phyloP scores from a whole-genome alignment of 345 rosid genomes.

The Eucalyptus dawsonii region DNA sequence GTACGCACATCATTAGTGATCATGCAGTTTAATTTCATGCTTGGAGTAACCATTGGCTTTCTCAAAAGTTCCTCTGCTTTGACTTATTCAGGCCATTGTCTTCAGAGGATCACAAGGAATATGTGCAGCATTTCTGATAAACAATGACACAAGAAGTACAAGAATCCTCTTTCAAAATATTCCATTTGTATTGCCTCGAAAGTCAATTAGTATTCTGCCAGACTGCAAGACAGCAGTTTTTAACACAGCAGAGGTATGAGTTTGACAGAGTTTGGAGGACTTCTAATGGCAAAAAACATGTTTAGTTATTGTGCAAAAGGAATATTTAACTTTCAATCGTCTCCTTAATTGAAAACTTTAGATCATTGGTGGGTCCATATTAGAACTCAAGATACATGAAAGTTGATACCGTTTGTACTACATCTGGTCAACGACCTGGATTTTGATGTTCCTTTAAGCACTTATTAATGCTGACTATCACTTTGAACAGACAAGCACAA shows the following conservation, averaged over 20 bases:
- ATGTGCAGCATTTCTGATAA: conserved; percentile 68
- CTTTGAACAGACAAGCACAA: conserved; percentile 36
- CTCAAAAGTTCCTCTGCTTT: not conserved
- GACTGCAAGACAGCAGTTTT: conserved; percentile 63
- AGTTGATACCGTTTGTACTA: not conserved
- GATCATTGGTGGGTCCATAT: not conserved
- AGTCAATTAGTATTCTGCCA: conserved; percentile 60
- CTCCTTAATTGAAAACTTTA: not conserved
- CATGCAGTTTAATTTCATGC: not conserved
- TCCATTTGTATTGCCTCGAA: conserved; percentile 40
- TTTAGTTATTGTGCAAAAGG: not conserved
- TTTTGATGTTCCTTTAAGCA: not conserved
- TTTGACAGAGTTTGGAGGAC: not conserved
- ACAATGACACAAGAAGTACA: conserved; percentile 15
- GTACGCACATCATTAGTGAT: conserved; percentile 19
- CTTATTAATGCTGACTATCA: not conserved
- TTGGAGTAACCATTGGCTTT: not conserved
- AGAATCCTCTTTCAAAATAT: conserved; percentile 29
- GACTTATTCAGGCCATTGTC: conserved; percentile 46
- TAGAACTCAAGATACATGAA: not conserved
- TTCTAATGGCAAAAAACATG: not conserved
- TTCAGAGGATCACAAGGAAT: conserved; percentile 18
- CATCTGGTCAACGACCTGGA: not conserved
- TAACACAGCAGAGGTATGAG: conserved; percentile 58
- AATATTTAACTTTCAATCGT: not conserved